phyloP scores from a whole-genome alignment of 306 rosid genomes.

The Alnus glutinosa region DNA sequence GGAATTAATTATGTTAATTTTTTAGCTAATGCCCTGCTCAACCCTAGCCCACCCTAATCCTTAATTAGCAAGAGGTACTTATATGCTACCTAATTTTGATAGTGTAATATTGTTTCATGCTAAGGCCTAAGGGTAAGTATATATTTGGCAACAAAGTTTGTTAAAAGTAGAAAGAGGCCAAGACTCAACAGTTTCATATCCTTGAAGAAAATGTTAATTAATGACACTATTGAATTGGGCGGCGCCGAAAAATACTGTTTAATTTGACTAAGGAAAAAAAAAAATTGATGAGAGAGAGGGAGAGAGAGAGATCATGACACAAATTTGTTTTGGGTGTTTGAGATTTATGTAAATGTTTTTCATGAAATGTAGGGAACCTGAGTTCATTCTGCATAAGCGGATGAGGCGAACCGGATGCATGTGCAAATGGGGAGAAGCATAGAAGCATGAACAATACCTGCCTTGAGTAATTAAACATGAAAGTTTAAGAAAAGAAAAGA shows the following conservation, averaged over 20 bases:
- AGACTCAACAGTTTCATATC: no score
- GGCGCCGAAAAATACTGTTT: no score
- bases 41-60: background rate
- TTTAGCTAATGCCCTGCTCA: background rate
- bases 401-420: background rate
- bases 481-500: background rate
- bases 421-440: background rate
- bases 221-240: no score
- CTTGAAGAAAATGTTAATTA: no score
- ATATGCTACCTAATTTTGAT: background rate
- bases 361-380: slow-evolving; percentile 8
- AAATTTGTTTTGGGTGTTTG: background rate
- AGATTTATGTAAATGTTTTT: background rate
- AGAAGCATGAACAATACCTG: no score
- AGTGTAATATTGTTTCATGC: background rate
- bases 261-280: background rate
- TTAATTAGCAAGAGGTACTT: background rate
- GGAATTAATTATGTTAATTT: no score
- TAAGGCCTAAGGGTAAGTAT: background rate
- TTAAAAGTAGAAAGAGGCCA: no score
- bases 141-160: no score
- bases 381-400: slow-evolving; percentile 2
- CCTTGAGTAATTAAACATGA: background rate
- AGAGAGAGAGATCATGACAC: background rate
- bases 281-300: background rate